A percentile compares a stretch with the other conserved stretches of the same genome.
phyloP scores from a whole-genome alignment of 805 yeast genomes.

The Candida fluviatilis region DNA sequence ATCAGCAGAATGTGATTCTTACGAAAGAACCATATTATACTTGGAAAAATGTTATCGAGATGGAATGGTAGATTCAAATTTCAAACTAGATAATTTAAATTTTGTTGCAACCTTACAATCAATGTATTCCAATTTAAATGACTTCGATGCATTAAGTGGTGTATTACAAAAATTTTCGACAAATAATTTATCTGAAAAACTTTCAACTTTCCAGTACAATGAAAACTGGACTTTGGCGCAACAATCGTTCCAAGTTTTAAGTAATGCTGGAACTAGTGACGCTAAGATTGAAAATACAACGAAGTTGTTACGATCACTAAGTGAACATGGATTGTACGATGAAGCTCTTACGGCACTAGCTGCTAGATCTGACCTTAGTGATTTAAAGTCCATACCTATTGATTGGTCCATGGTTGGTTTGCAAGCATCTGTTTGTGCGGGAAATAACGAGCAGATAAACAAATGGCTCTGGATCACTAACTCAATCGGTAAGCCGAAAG shows the following conservation, averaged over 20 bases:
- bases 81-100: slow-evolving; percentile 29
- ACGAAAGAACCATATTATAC: slow-evolving; percentile 82
- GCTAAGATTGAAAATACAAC: slow-evolving; percentile 39
- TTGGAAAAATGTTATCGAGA: slow-evolving; percentile 69
- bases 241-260: slow-evolving; percentile 71
- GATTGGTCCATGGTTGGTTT: slow-evolving; percentile 69
- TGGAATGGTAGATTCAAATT: slow-evolving; percentile 19
- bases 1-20: slow-evolving; percentile 79
- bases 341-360: slow-evolving; percentile 54
- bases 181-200: slow-evolving; percentile 66
- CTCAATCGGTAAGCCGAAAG: slow-evolving; percentile 33
- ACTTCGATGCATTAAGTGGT: slow-evolving; percentile 87
- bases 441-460: slow-evolving; percentile 45
- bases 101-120: slow-evolving; percentile 56
- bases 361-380: slow-evolving; percentile 20
- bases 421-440: slow-evolving; percentile 68
- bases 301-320: slow-evolving; percentile 64
- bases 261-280: slow-evolving; percentile 30
- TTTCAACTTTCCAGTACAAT: slow-evolving; percentile 76
- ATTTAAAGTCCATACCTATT: slow-evolving; percentile 30
- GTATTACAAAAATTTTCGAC: slow-evolving; percentile 69
- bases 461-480: slow-evolving; percentile 61
- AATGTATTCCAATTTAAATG: slow-evolving; percentile 84
- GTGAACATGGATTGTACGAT: slow-evolving; percentile 72
- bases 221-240: slow-evolving; percentile 86